A percentile compares a stretch with the other conserved stretches of the same genome.
Evolutionary conservation across 305 asterid species (phyloP).

Genomic region (Fraxinus albicans): DNA sequence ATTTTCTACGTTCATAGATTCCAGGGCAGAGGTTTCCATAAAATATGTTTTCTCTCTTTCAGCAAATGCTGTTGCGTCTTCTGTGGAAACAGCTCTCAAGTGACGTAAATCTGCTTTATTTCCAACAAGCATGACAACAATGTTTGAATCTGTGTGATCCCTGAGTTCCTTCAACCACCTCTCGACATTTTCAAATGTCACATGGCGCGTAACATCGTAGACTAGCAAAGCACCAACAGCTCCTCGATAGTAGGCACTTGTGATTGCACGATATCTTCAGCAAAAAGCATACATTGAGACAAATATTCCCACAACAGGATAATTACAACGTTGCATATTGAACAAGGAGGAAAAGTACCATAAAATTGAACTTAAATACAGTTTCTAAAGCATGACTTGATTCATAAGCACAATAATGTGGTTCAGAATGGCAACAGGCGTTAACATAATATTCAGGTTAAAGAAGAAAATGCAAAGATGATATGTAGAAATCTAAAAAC

Average conservation of each 20-base stretch:
- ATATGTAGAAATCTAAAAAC: neutral
- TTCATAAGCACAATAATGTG: neutral
- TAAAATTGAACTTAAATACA: neutral
- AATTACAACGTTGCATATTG: neutral
- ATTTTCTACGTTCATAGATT: conserved; percentile 44
- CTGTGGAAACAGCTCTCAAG: conserved; percentile 41
- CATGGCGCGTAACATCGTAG: conserved; percentile 53
- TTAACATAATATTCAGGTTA: neutral
- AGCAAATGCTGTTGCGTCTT: conserved; percentile 43
- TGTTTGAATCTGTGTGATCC: conserved; percentile 47
- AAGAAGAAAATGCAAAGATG: neutral
- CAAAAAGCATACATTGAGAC: neutral
- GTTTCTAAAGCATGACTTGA: neutral
- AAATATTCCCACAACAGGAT: neutral
- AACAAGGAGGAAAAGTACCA: neutral
- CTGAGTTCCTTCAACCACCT: conserved; percentile 52
- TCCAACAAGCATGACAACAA: conserved; percentile 49
- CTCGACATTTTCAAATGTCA: conserved; percentile 49
- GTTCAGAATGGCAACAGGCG: neutral
- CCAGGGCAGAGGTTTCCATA: conserved; percentile 54
- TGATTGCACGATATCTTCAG: conserved; percentile 51
- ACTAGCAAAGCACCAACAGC: conserved; percentile 53
- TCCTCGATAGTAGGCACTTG: conserved; percentile 55
- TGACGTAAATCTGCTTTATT: conserved; percentile 52
- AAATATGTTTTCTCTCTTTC: conserved; percentile 42